Percentiles rank a stretch among this genome's conserved stretches.
Conservation (phyloP, 2,329 filamentous ascomycete species). For the Polytolypa hystricis region DNA sequence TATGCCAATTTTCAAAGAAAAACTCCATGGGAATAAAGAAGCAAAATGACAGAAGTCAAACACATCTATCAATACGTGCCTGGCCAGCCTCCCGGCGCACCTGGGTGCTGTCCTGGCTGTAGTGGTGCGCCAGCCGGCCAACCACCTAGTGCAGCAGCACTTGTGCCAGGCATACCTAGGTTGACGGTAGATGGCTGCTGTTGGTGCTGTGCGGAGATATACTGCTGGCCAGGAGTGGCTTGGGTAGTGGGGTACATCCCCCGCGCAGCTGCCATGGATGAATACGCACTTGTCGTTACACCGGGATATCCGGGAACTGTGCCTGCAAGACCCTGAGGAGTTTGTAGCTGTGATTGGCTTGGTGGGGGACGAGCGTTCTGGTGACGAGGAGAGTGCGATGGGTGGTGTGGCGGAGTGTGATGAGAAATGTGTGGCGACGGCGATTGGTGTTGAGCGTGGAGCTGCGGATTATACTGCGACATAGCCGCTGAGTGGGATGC, state of each 20-base stretch:
- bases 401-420: conserved; percentile 24
- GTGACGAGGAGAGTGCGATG: conserved; percentile 32
- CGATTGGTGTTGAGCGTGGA: conserved; percentile 26
- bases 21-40: no score
- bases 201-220: conserved; percentile 23
- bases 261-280: conserved; percentile 21
- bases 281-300: conserved; percentile 22
- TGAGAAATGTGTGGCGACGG: conserved; percentile 27
- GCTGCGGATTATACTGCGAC: conserved; percentile 31
- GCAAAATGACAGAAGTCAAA: conserved; percentile 3
- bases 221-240: conserved; percentile 21
- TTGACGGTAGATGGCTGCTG: conserved; percentile 25
- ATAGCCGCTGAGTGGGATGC: conserved; percentile 29
- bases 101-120: conserved; percentile 26
- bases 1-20: no score
- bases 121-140: conserved; percentile 24
- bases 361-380: conserved; percentile 20
- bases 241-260: conserved; percentile 30
- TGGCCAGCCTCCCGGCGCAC: conserved; percentile 4
- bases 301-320: conserved; percentile 27
- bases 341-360: conserved; percentile 24
- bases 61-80: background rate
- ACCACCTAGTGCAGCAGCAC: conserved; percentile 23
- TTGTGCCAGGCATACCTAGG: conserved; percentile 26
- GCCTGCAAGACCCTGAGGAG: conserved; percentile 22